Percentiles rank a stretch among this genome's conserved stretches.
Evolutionary conservation across 768 basidiomycete species (phyloP).

Genomic region (Termitomyces titanicus): DNA sequence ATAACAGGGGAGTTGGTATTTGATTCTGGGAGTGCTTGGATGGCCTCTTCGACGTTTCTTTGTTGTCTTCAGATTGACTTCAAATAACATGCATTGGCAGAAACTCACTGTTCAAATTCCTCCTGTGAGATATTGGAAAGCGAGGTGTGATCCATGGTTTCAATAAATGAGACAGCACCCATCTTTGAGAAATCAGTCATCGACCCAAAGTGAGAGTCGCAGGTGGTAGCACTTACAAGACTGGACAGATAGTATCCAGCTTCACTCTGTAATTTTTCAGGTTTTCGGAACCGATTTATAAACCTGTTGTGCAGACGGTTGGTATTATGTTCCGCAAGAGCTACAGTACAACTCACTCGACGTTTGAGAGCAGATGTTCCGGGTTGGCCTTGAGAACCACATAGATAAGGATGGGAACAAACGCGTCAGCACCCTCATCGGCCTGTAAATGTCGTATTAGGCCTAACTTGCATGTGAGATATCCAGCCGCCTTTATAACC

Average conservation of each 20-base stretch:
- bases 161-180: constrained; percentile 96
- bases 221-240: constrained; percentile 51
- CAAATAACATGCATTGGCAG: neutral
- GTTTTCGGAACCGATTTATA: constrained; percentile 92
- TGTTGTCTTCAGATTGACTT: neutral
- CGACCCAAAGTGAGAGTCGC: neutral
- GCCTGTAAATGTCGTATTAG: constrained; percentile 82
- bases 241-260: constrained; percentile 97
- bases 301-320: constrained; percentile 56
- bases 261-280: constrained; percentile 87
- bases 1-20: constrained; percentile 33
- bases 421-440: constrained; percentile 90
- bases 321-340: neutral
- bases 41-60: constrained; percentile 52
- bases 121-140: constrained; percentile 92
- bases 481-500: constrained; percentile 6
- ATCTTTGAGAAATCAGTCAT: constrained; percentile 45
- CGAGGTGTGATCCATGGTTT: constrained; percentile 95
- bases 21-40: constrained; percentile 44
- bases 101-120: constrained; percentile 77
- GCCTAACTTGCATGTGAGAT: constrained; percentile 41
- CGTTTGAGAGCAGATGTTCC: constrained; percentile 87
- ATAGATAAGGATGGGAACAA: constrained; percentile 91
- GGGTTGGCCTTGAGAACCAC: constrained; percentile 96
- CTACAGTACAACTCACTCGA: constrained; percentile 63